Evolutionary conservation across 2,329 filamentous ascomycete genomes (phyloP).

Genomic region (Rhexocercosporidium sp.): DNA sequence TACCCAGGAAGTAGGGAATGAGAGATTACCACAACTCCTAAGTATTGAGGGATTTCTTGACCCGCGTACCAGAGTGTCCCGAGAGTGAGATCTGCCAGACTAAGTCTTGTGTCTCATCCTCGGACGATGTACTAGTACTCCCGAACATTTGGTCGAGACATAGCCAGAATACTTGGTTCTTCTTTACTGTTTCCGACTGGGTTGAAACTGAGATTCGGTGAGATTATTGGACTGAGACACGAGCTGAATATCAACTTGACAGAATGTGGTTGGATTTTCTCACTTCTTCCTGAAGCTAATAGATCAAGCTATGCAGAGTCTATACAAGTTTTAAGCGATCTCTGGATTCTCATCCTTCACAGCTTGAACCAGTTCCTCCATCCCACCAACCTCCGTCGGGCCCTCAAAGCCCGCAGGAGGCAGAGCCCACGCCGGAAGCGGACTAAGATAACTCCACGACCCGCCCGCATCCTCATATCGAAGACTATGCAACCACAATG

Average conservation of each 20-base stretch:
- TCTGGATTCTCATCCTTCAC: conserved; percentile 43
- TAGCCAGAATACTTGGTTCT: too few species aligned
- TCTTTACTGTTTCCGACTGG: too few species aligned
- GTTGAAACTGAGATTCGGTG: too few species aligned
- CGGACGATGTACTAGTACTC: too few species aligned
- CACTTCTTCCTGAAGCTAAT: neutral
- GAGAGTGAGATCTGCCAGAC: too few species aligned
- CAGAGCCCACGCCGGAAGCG: conserved; percentile 79
- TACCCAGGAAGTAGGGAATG: too few species aligned
- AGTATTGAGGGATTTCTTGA: too few species aligned
- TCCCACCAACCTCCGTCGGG: conserved; percentile 68
- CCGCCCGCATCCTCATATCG: conserved; percentile 82
- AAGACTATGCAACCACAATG: conserved; percentile 91
- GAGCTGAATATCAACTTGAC: neutral
- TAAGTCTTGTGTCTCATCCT: too few species aligned
- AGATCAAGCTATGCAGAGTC: neutral
- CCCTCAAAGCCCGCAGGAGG: conserved; percentile 67
- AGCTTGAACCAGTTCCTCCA: conserved; percentile 64
- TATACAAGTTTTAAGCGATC: conserved; percentile 32
- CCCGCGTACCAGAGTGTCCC: too few species aligned
- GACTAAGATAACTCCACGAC: conserved; percentile 83
- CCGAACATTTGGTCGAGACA: too few species aligned
- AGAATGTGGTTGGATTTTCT: neutral
- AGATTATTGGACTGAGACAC: too few species aligned
- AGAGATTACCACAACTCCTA: too few species aligned